Conservation (phyloP, 306 rosid species). For the Rosa multiflora region DNA sequence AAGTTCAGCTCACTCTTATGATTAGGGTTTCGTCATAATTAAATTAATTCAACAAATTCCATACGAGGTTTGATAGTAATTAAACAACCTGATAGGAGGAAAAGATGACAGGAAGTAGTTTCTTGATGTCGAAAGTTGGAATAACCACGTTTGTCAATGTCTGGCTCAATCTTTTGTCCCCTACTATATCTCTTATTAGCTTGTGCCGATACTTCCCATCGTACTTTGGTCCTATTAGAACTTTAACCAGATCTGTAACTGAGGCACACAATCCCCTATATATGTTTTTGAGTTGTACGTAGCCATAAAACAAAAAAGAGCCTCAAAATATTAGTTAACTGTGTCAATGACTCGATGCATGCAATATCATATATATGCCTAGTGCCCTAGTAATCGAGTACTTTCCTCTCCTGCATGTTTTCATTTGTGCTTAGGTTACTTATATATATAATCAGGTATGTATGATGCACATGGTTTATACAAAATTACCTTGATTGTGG, state of each 20-base stretch:
- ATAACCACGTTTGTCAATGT: constrained; percentile 34
- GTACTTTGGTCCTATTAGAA: constrained; percentile 32
- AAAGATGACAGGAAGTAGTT: constrained; percentile 31
- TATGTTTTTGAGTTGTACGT: background rate
- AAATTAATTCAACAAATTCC: background rate
- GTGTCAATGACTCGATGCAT: too few relatives aligned
- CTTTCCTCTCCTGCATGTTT: too few relatives aligned
- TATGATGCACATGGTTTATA: too few relatives aligned
- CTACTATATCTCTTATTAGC: background rate
- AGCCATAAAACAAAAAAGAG: background rate
- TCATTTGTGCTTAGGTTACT: too few relatives aligned
- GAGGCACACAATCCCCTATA: constrained; percentile 39
- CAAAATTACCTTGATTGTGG: constrained; percentile 24
- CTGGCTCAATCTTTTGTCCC: constrained; percentile 24
- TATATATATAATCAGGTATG: too few relatives aligned
- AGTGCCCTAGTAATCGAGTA: too few relatives aligned
- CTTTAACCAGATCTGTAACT: constrained; percentile 3
- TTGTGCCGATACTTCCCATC: constrained; percentile 30
- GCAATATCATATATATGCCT: too few relatives aligned
- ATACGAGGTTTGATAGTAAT: background rate
- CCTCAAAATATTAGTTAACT: too few relatives aligned
- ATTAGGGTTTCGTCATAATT: background rate
- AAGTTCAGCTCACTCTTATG: background rate
- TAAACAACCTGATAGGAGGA: constrained; percentile 21
- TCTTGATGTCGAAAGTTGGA: constrained; percentile 32